Percentiles rank a stretch among this genome's conserved stretches.
phyloP scores from a whole-genome alignment of 805 yeast species.

The Naumovozyma baii region DNA sequence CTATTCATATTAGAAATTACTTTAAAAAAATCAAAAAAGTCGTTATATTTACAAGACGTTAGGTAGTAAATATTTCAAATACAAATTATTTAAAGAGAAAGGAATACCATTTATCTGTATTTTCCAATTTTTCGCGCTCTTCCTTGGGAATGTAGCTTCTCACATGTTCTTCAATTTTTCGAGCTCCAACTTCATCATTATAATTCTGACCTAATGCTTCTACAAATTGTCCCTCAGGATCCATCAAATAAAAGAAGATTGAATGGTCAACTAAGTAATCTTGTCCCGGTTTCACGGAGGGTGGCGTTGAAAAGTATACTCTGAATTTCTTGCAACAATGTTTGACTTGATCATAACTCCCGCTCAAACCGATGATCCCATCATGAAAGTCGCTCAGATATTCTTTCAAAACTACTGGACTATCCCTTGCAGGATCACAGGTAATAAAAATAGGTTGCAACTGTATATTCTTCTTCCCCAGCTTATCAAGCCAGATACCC shows the following conservation, averaged over 20 bases:
- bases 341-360: constrained; percentile 78
- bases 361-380: constrained; percentile 82
- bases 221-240: constrained; percentile 92
- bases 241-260: constrained; percentile 93
- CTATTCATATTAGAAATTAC: too few relatives aligned
- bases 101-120: constrained; percentile 48
- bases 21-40: too few relatives aligned
- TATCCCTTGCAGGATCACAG: constrained; percentile 93
- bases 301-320: constrained; percentile 96
- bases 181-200: constrained; percentile 67
- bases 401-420: constrained; percentile 73
- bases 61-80: too few relatives aligned
- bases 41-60: too few relatives aligned
- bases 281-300: constrained; percentile 87
- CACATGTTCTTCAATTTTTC: constrained; percentile 65
- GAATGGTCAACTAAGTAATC: constrained; percentile 96
- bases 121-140: constrained; percentile 45
- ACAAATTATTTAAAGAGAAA: constrained; percentile 18
- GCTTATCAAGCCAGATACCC: constrained; percentile 52
- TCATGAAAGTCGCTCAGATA: constrained; percentile 87
- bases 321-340: constrained; percentile 79
- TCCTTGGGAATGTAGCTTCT: constrained; percentile 65
- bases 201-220: constrained; percentile 92
- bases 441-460: constrained; percentile 87
- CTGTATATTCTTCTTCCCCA: constrained; percentile 48